Percentiles rank a stretch among this genome's conserved stretches.
phyloP scores from a whole-genome alignment of 805 yeast species.

The Debaryomyces prosopidis region DNA sequence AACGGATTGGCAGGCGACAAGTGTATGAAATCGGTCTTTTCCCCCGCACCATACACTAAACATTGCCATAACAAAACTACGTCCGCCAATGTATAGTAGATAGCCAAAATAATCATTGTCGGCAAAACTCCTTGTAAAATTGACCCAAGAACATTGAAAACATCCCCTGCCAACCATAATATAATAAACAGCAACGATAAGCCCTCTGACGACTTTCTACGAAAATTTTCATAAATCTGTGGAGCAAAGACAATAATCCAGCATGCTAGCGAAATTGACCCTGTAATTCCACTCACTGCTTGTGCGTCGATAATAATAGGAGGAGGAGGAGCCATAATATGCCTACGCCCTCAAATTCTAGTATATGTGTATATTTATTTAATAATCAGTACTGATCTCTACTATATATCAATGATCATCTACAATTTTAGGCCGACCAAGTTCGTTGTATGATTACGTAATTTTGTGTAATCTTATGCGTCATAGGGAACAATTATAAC shows the following conservation, averaged over 20 bases:
- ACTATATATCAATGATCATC: neutral
- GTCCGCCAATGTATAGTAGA: conserved; percentile 92
- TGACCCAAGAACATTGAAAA: conserved; percentile 91
- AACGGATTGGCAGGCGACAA: conserved; percentile 88
- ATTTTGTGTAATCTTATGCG: neutral
- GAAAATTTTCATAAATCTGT: conserved; percentile 89
- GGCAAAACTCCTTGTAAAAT: conserved; percentile 87
- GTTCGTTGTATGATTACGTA: neutral
- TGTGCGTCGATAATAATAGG: conserved; percentile 66
- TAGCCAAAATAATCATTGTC: conserved; percentile 90
- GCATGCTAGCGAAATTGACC: conserved; percentile 91
- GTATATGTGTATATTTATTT: neutral
- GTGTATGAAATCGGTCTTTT: conserved; percentile 69
- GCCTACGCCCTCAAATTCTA: neutral
- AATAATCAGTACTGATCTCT: neutral
- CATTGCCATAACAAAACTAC: conserved; percentile 82
- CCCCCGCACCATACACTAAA: conserved; percentile 68
- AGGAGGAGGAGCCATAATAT: conserved; percentile 56
- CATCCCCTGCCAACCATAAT: conserved; percentile 91
- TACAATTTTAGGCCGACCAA: neutral
- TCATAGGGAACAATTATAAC: neutral
- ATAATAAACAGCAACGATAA: conserved; percentile 82
- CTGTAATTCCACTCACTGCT: conserved; percentile 76
- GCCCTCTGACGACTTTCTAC: conserved; percentile 85
- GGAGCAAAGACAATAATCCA: conserved; percentile 99